Percentiles rank a stretch among this genome's conserved stretches.
Conservation (phyloP, 768 basidiomycete species). For the Gymnopilus dilepis region DNA sequence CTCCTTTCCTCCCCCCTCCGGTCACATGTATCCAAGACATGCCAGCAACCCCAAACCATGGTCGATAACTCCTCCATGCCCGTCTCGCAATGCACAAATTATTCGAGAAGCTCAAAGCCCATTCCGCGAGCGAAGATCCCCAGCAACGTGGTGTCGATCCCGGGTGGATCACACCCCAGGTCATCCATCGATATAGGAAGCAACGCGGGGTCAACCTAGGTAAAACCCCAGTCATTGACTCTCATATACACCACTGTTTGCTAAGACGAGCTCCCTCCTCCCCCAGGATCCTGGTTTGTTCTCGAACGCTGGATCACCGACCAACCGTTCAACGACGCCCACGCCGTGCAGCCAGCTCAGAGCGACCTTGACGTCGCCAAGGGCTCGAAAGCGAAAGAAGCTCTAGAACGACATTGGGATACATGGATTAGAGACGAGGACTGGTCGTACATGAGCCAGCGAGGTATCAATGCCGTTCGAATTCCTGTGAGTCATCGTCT, state of each 20-base stretch:
- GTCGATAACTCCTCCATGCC: too few species aligned
- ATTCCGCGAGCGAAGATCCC: too few species aligned
- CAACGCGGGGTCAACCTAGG: slow-evolving; percentile 63
- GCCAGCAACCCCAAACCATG: too few species aligned
- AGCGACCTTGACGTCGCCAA: slow-evolving; percentile 75
- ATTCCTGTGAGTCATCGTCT: slow-evolving; percentile 54
- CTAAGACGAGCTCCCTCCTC: background rate
- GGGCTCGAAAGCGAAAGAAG: slow-evolving; percentile 51
- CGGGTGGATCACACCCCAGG: slow-evolving; percentile 46
- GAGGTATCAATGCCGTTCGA: slow-evolving; percentile 66
- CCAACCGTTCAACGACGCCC: slow-evolving; percentile 58
- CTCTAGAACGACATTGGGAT: slow-evolving; percentile 77
- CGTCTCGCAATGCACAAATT: too few species aligned
- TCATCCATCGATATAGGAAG: slow-evolving; percentile 55
- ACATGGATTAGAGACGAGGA: slow-evolving; percentile 70
- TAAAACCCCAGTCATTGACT: slow-evolving; percentile 33
- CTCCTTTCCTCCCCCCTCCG: too few species aligned
- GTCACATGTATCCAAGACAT: too few species aligned
- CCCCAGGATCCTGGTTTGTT: slow-evolving; percentile 76
- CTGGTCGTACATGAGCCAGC: slow-evolving; percentile 61
- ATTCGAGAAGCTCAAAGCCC: too few species aligned
- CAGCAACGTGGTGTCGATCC: slow-evolving; percentile 55
- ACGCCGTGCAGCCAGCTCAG: slow-evolving; percentile 47
- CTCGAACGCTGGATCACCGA: slow-evolving; percentile 79
- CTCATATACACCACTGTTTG: background rate